phyloP scores from a whole-genome alignment of 2,329 filamentous ascomycete species.

The Penicillium glabrum region DNA sequence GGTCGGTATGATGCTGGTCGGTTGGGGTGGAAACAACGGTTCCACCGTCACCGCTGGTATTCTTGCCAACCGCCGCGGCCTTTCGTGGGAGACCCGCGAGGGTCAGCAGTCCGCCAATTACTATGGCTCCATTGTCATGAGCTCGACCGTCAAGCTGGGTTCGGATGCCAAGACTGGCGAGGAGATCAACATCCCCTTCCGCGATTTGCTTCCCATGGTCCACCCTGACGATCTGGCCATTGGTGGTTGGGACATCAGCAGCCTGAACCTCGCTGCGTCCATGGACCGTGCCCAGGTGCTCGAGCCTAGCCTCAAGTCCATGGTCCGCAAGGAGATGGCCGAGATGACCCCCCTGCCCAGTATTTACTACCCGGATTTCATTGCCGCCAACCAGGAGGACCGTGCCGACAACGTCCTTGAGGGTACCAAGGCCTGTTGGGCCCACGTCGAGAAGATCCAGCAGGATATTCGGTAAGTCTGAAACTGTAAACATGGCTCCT shows the following conservation, averaged over 20 bases:
- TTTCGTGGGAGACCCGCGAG: conserved; percentile 93
- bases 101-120: conserved; percentile 86
- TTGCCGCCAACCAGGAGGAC: conserved; percentile 96
- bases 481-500: not conserved
- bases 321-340: conserved; percentile 91
- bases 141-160: conserved; percentile 94
- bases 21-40: conserved; percentile 97
- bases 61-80: conserved; percentile 83
- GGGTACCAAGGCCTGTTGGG: conserved; percentile 79
- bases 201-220: conserved; percentile 90
- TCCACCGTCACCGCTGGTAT: conserved; percentile 96
- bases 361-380: conserved; percentile 99
- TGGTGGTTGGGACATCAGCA: conserved; percentile 97
- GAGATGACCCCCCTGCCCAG: conserved; percentile 84
- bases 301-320: conserved; percentile 87
- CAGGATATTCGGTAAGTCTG: conserved; percentile 75
- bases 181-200: conserved; percentile 96
- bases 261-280: conserved; percentile 80
- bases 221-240: conserved; percentile 94
- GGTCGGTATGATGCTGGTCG: conserved; percentile 95
- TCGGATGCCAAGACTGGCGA: conserved; percentile 77
- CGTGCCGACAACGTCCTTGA: conserved; percentile 87
- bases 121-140: conserved; percentile 97
- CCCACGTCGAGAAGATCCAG: conserved; percentile 89
- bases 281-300: conserved; percentile 97